A percentile compares a stretch with the other conserved stretches of the same genome.
phyloP scores from a whole-genome alignment of 805 yeast genomes.

The Geotrichum ghanense region DNA sequence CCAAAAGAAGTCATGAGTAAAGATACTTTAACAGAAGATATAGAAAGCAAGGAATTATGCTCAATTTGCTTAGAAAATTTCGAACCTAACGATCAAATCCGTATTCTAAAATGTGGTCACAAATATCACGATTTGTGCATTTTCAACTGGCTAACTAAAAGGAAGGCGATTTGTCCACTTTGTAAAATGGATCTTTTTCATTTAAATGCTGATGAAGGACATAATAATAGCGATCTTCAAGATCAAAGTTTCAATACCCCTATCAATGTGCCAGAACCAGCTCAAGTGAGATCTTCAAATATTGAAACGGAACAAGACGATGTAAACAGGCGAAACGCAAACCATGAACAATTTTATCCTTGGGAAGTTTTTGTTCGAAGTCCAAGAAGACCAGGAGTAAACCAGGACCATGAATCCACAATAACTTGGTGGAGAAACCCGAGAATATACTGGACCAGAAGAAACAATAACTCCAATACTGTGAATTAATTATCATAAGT shows the following conservation, averaged over 20 bases:
- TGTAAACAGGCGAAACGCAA: background rate
- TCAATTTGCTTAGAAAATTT: conserved; percentile 66
- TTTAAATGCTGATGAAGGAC: background rate
- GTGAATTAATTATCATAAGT: no score
- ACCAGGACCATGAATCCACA: no score
- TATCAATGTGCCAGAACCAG: background rate
- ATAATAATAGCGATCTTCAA: no score
- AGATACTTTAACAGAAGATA: background rate
- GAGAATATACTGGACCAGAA: no score
- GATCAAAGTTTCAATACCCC: no score
- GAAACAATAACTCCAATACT: no score
- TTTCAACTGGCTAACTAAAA: conserved; percentile 67
- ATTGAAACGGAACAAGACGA: no score
- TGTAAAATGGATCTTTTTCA: conserved; percentile 50
- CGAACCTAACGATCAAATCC: conserved; percentile 50
- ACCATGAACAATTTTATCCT: background rate
- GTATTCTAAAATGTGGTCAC: conserved; percentile 74
- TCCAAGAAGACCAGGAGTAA: no score
- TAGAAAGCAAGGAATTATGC: conserved; percentile 47
- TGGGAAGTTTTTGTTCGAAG: conserved; percentile 1
- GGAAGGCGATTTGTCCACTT: conserved; percentile 76
- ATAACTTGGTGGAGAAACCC: no score
- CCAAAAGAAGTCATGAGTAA: background rate
- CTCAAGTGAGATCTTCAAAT: background rate
- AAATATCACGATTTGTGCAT: conserved; percentile 71